A percentile compares a stretch with the other conserved stretches of the same genome.
Conservation (phyloP, 2,329 filamentous ascomycete genomes). For the Pseudogymnoascus sp. region DNA sequence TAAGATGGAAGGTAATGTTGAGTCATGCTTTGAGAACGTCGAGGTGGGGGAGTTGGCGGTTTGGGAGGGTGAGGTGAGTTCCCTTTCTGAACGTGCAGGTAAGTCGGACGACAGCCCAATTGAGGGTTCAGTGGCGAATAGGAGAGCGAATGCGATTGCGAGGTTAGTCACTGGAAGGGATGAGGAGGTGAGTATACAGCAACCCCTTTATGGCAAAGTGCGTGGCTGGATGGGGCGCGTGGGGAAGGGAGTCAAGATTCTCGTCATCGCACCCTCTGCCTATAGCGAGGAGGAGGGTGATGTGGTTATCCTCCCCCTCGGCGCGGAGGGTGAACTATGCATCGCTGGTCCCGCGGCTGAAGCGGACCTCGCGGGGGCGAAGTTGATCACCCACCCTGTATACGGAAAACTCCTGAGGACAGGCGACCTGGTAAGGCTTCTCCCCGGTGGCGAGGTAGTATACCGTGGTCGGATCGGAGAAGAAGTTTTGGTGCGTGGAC, state of each 20-base stretch:
- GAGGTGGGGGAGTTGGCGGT: constrained; percentile 21
- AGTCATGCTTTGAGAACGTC: constrained; percentile 15
- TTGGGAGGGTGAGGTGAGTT: constrained; percentile 17
- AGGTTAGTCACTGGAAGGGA: not conserved
- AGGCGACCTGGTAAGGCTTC: constrained; percentile 72
- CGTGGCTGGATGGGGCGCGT: not conserved
- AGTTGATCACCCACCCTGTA: constrained; percentile 49
- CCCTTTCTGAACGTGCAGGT: no score
- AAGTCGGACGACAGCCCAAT: no score
- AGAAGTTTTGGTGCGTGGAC: constrained; percentile 74
- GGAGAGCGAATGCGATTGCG: not conserved
- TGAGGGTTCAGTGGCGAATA: constrained; percentile 4
- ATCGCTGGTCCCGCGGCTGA: constrained; percentile 53
- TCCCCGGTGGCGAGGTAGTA: constrained; percentile 65
- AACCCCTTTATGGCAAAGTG: not conserved
- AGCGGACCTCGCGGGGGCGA: constrained; percentile 52
- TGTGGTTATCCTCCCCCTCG: constrained; percentile 53
- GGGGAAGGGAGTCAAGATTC: not conserved
- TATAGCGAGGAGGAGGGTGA: no score
- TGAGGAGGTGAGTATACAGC: not conserved
- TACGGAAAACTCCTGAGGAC: constrained; percentile 68
- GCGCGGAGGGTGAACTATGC: constrained; percentile 73
- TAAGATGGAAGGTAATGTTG: constrained; percentile 4
- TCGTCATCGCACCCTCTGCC: constrained; percentile 18
- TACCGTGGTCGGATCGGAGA: constrained; percentile 68